phyloP scores from a whole-genome alignment of 2,329 filamentous ascomycete species.

The Colletotrichum navitas region DNA sequence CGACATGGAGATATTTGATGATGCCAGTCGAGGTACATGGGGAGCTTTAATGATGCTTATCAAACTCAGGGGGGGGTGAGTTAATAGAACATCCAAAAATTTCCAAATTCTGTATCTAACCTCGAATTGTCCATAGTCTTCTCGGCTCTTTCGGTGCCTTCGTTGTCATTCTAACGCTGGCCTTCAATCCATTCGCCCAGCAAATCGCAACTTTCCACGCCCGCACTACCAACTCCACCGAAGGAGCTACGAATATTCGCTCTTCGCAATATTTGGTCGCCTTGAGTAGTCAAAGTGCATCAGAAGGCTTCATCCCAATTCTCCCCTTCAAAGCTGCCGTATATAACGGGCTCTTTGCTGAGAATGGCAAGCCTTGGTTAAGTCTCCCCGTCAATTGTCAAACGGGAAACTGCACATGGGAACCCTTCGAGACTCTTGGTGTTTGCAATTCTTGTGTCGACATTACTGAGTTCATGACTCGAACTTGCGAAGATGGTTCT shows the following conservation, averaged over 20 bases:
- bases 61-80: slow-evolving; percentile 48
- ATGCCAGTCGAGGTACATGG: slow-evolving; percentile 50
- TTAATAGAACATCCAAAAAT: background rate
- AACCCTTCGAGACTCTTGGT: slow-evolving; percentile 43
- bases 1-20: slow-evolving; percentile 51
- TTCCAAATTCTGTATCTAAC: background rate
- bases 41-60: slow-evolving; percentile 48
- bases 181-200: slow-evolving; percentile 50
- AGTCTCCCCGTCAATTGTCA: slow-evolving; percentile 41
- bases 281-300: slow-evolving; percentile 43
- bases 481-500: slow-evolving; percentile 44
- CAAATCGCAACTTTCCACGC: slow-evolving; percentile 50
- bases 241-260: slow-evolving; percentile 47
- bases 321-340: slow-evolving; percentile 51
- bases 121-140: slow-evolving; percentile 36
- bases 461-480: slow-evolving; percentile 46
- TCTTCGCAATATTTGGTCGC: slow-evolving; percentile 48
- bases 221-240: slow-evolving; percentile 36
- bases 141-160: slow-evolving; percentile 49
- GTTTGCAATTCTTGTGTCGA: slow-evolving; percentile 45
- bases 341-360: slow-evolving; percentile 52
- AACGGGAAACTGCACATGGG: slow-evolving; percentile 44
- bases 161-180: slow-evolving; percentile 47
- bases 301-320: slow-evolving; percentile 50
- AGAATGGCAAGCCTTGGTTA: slow-evolving; percentile 47